Conservation (phyloP, 1,139 yeast genomes). For the Sugiyamaella castrensis region DNA sequence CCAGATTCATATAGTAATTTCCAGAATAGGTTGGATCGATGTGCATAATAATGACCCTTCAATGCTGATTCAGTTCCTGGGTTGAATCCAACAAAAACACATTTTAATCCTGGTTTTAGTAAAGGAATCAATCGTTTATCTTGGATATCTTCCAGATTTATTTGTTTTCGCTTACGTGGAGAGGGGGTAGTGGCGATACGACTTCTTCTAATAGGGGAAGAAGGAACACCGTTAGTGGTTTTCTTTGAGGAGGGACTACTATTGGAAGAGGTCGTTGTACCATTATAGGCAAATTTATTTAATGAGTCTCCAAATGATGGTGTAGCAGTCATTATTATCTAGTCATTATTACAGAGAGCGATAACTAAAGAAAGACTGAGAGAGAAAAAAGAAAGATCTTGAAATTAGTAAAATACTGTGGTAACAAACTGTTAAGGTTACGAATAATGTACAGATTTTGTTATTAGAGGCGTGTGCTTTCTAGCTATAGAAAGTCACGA, state of each 20-base stretch:
- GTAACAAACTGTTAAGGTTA: no score
- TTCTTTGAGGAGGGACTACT: not conserved
- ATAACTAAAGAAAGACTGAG: no score
- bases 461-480: no score
- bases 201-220: not conserved
- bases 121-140: constrained; percentile 39
- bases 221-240: not conserved
- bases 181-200: not conserved
- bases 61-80: constrained; percentile 67
- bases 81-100: constrained; percentile 69
- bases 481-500: no score
- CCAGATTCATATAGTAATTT: constrained; percentile 55
- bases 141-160: constrained; percentile 7
- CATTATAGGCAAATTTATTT: constrained; percentile 15
- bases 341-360: no score
- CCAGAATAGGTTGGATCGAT: constrained; percentile 69
- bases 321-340: not conserved
- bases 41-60: constrained; percentile 73
- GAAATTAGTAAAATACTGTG: no score
- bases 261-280: not conserved
- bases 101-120: constrained; percentile 34
- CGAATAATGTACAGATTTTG: no score
- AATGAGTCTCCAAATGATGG: constrained; percentile 19
- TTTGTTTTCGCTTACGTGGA: constrained; percentile 2
- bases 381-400: no score